Evolutionary conservation across 148 eudicot species (phyloP), one percentile per base, ranked within the genome.

Genomic region (Camellia lanceoleosa): DNA sequence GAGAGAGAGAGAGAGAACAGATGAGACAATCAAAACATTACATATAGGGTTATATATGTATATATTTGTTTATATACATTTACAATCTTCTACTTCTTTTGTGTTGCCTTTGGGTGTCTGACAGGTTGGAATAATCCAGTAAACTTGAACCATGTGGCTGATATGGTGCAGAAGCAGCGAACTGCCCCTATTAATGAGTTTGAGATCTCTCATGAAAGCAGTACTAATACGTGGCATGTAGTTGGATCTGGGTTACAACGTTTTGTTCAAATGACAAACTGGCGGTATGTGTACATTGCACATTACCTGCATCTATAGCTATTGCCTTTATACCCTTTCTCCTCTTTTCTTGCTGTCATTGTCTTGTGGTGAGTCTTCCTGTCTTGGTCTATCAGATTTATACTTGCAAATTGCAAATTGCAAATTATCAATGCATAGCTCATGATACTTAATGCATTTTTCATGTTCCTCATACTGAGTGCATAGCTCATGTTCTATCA

Each of bases 241-340:
- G 64, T 65, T 64, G 99, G 99, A 80, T 76, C 92, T 14, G 99
- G 99, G 23, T 84, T 93, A 83, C 85, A 88, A 83, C 95, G 98
- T 73, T 96, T 96, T 89, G 92, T 96, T 81, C 98, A 96, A 85
- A 96, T 96, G 99, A 96, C 98, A 64, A 96, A 96, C 85, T 96
- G 99, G 99, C 86, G 91, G 98, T 96, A 89, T 77, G 87, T 13
- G 23, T 49, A 59, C 63, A 42, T 73, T 54, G 61, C 58, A 63
- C 23, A 23, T 23, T 23, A 23, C 23, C 23, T 23, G 23, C 23
- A 23, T 23, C 23, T 23, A 23, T 23, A 23, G 23, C 23, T 61
- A 38, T 67, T 64, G 10, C 68, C 20, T 44, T 55, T 67, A 55
- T 44, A 19, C 47, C 14, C 19, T 10, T 49, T 76, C 14, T 79